These are phyloP conservation scores for Pelargonium exstipulatum DNA, from an alignment of 441 rosid genomes.

Conservation along the genomic window DNA sequence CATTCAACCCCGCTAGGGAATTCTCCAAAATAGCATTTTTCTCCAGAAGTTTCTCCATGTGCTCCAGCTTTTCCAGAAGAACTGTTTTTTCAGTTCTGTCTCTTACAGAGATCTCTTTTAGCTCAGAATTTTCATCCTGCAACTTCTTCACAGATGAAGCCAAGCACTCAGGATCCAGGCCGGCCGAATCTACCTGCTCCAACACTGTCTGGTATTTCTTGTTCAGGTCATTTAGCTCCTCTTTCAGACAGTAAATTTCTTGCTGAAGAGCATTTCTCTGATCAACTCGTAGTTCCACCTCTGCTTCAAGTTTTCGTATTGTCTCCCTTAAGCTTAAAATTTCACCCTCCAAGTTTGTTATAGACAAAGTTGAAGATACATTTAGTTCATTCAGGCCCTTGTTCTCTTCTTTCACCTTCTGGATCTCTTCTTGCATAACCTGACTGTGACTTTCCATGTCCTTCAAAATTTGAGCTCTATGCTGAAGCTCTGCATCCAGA, in stretches of 20 bases:
- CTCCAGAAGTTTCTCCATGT: slow-evolving; percentile 72
- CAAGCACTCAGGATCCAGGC: slow-evolving; percentile 51
- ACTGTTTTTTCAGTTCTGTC: slow-evolving; percentile 49
- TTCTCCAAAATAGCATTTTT: slow-evolving; percentile 69
- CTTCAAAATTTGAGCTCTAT: slow-evolving; percentile 49
- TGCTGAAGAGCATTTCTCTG: slow-evolving; percentile 93
- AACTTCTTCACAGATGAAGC: slow-evolving; percentile 57
- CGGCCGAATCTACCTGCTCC: slow-evolving; percentile 67
- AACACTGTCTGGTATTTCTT: slow-evolving; percentile 51
- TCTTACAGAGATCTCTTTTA: slow-evolving; percentile 47
- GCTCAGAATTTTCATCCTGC: slow-evolving; percentile 52
- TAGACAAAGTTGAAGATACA: slow-evolving; percentile 65
- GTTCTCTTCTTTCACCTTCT: slow-evolving; percentile 52
- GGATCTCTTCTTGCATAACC: slow-evolving; percentile 50
- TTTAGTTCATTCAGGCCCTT: slow-evolving; percentile 55
- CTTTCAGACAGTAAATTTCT: slow-evolving; percentile 87
- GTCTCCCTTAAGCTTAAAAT: slow-evolving; percentile 57
- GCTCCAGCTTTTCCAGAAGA: slow-evolving; percentile 52
- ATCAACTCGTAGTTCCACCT: slow-evolving; percentile 72
- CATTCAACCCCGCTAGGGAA: slow-evolving; percentile 73
- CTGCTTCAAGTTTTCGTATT: slow-evolving; percentile 72
- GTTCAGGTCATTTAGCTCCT: slow-evolving; percentile 68
- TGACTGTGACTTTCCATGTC: slow-evolving; percentile 61
- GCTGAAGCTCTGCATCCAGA: slow-evolving; percentile 57
- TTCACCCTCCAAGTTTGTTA: slow-evolving; percentile 61